A percentile compares a stretch with the other conserved stretches of the same genome.
Evolutionary conservation across 805 yeast genomes (phyloP).

Genomic region (Barnettozyma pratensis): DNA sequence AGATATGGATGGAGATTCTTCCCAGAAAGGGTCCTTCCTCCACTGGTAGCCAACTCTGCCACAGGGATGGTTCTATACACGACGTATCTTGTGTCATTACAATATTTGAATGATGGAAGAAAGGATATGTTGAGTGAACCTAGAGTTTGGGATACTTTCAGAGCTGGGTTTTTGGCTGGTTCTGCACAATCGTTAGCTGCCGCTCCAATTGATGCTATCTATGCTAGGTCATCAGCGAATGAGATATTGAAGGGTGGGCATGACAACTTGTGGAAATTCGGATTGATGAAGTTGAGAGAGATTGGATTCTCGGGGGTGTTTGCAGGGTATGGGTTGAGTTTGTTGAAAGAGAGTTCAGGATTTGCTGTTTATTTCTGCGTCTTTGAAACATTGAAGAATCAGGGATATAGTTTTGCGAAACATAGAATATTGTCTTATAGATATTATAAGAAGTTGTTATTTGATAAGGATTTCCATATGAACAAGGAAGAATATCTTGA

Average conservation of each 20-base stretch:
- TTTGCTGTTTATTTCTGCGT: constrained; percentile 81
- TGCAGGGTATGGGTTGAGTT: constrained; percentile 80
- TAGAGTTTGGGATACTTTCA: constrained; percentile 49
- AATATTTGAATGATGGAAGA: constrained; percentile 26
- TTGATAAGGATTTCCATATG: constrained; percentile 22
- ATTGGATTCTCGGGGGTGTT: constrained; percentile 81
- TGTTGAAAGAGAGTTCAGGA: constrained; percentile 73
- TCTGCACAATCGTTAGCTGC: constrained; percentile 85
- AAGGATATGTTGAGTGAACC: constrained; percentile 20
- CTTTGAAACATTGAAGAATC: constrained; percentile 74
- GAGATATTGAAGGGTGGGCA: constrained; percentile 67
- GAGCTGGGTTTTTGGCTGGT: constrained; percentile 86
- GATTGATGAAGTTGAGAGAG: constrained; percentile 58
- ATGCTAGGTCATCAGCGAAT: constrained; percentile 71
- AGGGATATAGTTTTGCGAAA: constrained; percentile 47
- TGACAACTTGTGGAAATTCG: constrained; percentile 74
- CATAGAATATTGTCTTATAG: constrained; percentile 39
- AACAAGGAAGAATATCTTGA: constrained; percentile 18
- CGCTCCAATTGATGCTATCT: constrained; percentile 90
- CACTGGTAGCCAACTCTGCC: constrained; percentile 82
- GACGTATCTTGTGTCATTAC: constrained; percentile 60
- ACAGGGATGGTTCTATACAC: constrained; percentile 85
- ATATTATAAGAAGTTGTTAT: constrained; percentile 31
- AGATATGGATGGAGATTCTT: constrained; percentile 83
- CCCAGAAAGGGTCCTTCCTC: constrained; percentile 79